Conservation (phyloP, 768 basidiomycete genomes). For the Polyporus arcularius region DNA sequence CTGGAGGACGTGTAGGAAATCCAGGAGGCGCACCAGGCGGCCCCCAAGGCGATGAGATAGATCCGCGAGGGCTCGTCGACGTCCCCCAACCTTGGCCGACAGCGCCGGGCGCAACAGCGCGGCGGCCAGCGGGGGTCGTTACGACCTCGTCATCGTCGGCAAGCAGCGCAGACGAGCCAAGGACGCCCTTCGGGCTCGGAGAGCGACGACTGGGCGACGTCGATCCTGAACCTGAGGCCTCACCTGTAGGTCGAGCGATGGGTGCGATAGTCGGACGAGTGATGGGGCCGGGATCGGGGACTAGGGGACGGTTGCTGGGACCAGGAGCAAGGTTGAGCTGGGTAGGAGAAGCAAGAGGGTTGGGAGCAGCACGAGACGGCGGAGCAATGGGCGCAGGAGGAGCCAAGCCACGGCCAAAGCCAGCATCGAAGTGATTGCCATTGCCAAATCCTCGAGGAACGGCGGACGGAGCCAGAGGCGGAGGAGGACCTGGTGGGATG, state of each 20-base stretch:
- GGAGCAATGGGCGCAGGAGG: constrained; percentile 37
- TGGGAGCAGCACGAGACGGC: constrained; percentile 33
- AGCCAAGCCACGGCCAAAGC: constrained; percentile 45
- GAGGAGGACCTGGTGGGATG: constrained; percentile 46
- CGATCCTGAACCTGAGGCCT: constrained; percentile 55
- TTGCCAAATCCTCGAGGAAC: constrained; percentile 56
- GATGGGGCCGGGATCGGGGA: constrained; percentile 59
- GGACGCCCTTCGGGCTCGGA: constrained; percentile 61
- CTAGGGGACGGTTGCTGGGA: constrained; percentile 46
- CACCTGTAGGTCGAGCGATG: constrained; percentile 61
- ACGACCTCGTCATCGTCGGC: constrained; percentile 84
- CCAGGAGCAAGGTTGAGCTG: constrained; percentile 46
- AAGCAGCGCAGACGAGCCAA: constrained; percentile 77
- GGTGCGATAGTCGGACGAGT: constrained; percentile 61
- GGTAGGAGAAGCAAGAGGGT: constrained; percentile 36
- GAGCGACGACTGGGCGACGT: constrained; percentile 57
- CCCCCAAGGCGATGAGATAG: constrained; percentile 49
- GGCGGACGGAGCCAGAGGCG: constrained; percentile 53
- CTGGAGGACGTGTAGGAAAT: constrained; percentile 24
- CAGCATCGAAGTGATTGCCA: constrained; percentile 52
- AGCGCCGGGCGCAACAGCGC: constrained; percentile 34
- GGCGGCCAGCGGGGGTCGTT: constrained; percentile 46
- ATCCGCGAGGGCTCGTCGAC: constrained; percentile 44
- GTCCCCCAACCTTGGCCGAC: constrained; percentile 51
- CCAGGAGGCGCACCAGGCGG: constrained; percentile 33